These are phyloP conservation scores for Leccinum longicurvipes DNA, from an alignment of 768 basidiomycete species.

Conservation along the genomic window DNA sequence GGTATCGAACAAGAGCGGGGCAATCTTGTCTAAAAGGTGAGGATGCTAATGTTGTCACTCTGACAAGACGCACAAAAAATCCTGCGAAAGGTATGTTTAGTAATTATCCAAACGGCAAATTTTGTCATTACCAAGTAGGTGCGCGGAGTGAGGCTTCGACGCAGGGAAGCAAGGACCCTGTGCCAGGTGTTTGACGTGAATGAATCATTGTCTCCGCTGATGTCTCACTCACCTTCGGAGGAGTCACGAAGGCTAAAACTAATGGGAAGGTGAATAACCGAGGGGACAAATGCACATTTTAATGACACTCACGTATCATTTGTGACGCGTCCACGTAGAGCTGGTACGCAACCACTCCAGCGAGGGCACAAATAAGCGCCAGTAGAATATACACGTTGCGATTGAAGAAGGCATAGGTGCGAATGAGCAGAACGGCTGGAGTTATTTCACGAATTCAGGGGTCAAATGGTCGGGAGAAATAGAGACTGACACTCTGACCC, in stretches of 20 bases:
- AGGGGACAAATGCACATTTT: not conserved
- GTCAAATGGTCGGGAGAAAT: not conserved
- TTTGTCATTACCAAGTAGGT: slow-evolving; percentile 60
- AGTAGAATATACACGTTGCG: slow-evolving; percentile 65
- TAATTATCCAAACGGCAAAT: not conserved
- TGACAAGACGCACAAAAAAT: slow-evolving; percentile 50
- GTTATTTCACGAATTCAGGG: slow-evolving; percentile 9
- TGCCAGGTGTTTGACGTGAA: slow-evolving; percentile 29
- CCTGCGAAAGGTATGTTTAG: slow-evolving; percentile 32
- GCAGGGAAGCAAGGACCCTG: slow-evolving; percentile 74
- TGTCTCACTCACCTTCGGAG: slow-evolving; percentile 49
- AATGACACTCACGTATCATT: slow-evolving; percentile 58
- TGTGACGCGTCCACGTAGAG: slow-evolving; percentile 75
- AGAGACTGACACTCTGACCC: slow-evolving; percentile 63
- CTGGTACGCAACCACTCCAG: slow-evolving; percentile 77
- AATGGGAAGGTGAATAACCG: slow-evolving; percentile 11
- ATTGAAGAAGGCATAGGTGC: slow-evolving; percentile 85
- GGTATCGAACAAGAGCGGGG: slow-evolving; percentile 78
- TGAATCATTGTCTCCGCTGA: not conserved
- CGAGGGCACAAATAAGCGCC: slow-evolving; percentile 61
- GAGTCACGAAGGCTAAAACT: slow-evolving; percentile 67
- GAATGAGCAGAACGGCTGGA: slow-evolving; percentile 72
- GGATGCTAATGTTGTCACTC: not conserved
- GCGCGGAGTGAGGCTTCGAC: slow-evolving; percentile 81
- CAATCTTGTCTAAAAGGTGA: slow-evolving; percentile 49